phyloP scores from a whole-genome alignment of 2,329 filamentous ascomycete genomes.

The Setomelanomma holmii region DNA sequence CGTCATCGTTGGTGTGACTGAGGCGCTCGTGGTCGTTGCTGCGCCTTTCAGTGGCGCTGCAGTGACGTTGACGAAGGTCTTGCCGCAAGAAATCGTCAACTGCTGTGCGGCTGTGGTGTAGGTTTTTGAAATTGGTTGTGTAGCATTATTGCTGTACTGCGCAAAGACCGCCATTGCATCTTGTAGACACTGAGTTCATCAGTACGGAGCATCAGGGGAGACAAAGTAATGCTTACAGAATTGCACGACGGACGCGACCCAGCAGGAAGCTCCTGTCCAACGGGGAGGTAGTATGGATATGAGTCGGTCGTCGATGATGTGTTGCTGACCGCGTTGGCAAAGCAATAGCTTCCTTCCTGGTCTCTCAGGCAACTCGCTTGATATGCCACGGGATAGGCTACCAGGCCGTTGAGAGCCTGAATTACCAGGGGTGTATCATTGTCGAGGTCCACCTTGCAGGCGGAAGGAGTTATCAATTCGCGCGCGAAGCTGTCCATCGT shows the following conservation, averaged over 20 bases:
- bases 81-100: slow-evolving; percentile 71
- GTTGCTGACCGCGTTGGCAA: slow-evolving; percentile 85
- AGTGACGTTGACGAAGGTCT: slow-evolving; percentile 60
- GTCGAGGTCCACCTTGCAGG: slow-evolving; percentile 76
- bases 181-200: slow-evolving; percentile 65
- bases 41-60: slow-evolving; percentile 51
- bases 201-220: not conserved
- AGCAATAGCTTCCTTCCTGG: slow-evolving; percentile 72
- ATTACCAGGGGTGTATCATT: slow-evolving; percentile 72
- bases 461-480: slow-evolving; percentile 66
- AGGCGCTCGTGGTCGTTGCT: slow-evolving; percentile 26
- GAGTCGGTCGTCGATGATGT: slow-evolving; percentile 71
- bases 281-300: slow-evolving; percentile 85
- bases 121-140: slow-evolving; percentile 70
- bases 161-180: slow-evolving; percentile 85
- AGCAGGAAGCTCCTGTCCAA: slow-evolving; percentile 74
- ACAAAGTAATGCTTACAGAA: slow-evolving; percentile 26
- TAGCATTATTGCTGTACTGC: slow-evolving; percentile 69
- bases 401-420: slow-evolving; percentile 77
- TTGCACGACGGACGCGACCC: slow-evolving; percentile 76
- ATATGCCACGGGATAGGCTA: slow-evolving; percentile 80
- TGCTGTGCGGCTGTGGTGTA: slow-evolving; percentile 76
- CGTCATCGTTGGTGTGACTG: slow-evolving; percentile 39
- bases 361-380: slow-evolving; percentile 80
- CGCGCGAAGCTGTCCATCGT: slow-evolving; percentile 71